These are phyloP conservation scores for Talaromyces marneffei DNA, from an alignment of 2,329 filamentous ascomycete species.

Conservation along the genomic window DNA sequence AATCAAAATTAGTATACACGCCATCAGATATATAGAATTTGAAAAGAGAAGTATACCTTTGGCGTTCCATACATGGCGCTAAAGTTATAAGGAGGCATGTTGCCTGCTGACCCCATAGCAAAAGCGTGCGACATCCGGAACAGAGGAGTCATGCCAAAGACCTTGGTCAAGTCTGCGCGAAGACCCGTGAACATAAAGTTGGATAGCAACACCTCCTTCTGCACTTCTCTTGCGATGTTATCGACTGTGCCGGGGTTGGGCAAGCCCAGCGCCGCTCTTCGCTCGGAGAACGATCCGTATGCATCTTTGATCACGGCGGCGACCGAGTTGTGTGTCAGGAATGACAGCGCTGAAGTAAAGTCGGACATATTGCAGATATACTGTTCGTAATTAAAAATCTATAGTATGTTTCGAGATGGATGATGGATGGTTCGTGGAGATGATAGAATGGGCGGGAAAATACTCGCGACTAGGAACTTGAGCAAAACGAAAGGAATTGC, in stretches of 20 bases:
- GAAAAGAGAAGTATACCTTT: constrained; percentile 59
- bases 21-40: background rate
- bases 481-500: background rate
- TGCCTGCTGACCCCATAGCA: constrained; percentile 78
- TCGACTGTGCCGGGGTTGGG: constrained; percentile 91
- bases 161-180: constrained; percentile 92
- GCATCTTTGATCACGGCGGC: constrained; percentile 65
- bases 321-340: constrained; percentile 70
- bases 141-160: constrained; percentile 85
- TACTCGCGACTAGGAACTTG: background rate
- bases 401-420: background rate
- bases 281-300: constrained; percentile 74
- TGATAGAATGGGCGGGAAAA: constrained; percentile 5
- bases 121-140: constrained; percentile 98
- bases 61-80: constrained; percentile 88
- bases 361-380: constrained; percentile 34
- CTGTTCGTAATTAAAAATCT: background rate
- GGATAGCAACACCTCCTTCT: constrained; percentile 92
- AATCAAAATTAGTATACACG: background rate
- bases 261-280: constrained; percentile 80
- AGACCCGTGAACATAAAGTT: constrained; percentile 96
- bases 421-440: constrained; percentile 3
- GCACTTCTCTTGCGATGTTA: constrained; percentile 81
- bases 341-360: constrained; percentile 49
- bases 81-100: constrained; percentile 87